phyloP scores from a whole-genome alignment of 805 yeast species.

The Wickerhamiella siamensis region DNA sequence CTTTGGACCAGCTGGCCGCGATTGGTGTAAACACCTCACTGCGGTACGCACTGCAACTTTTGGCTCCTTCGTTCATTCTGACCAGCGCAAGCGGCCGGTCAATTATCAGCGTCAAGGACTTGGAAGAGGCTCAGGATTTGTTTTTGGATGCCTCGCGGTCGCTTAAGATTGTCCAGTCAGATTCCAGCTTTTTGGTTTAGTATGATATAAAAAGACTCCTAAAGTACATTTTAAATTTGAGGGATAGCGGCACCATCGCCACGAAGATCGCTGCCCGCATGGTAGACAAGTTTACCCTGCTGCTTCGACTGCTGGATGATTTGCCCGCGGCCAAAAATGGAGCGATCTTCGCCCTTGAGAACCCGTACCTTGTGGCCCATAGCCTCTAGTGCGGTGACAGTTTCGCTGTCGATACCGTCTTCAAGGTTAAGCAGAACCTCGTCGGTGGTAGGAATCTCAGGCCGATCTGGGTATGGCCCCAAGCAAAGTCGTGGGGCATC shows the following conservation, averaged over 20 bases:
- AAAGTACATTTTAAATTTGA: constrained; percentile 25
- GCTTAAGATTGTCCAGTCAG: constrained; percentile 46
- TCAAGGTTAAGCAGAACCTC: constrained; percentile 49
- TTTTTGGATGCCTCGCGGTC: constrained; percentile 81
- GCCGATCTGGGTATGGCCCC: constrained; percentile 37
- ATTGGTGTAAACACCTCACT: constrained; percentile 68
- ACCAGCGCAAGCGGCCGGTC: constrained; percentile 58
- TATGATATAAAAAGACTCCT: not conserved
- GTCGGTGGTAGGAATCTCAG: constrained; percentile 48
- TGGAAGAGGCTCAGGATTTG: constrained; percentile 68
- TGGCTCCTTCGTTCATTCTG: constrained; percentile 80
- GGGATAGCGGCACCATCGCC: constrained; percentile 77
- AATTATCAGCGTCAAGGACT: constrained; percentile 53
- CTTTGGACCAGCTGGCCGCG: constrained; percentile 56
- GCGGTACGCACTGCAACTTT: constrained; percentile 81
- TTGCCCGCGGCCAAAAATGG: constrained; percentile 51
- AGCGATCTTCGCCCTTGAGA: constrained; percentile 31
- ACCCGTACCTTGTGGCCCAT: constrained; percentile 46
- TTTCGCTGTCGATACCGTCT: constrained; percentile 41
- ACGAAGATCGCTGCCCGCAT: constrained; percentile 66
- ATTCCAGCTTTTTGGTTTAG: not conserved
- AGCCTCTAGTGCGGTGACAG: constrained; percentile 31
- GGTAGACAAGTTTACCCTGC: constrained; percentile 34
- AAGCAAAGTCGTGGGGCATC: constrained; percentile 65
- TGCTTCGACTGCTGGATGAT: constrained; percentile 35